Evolutionary conservation across 345 rosid genomes (phyloP), one percentile per base, ranked within the genome.

Genomic region (Brassica cretica): DNA sequence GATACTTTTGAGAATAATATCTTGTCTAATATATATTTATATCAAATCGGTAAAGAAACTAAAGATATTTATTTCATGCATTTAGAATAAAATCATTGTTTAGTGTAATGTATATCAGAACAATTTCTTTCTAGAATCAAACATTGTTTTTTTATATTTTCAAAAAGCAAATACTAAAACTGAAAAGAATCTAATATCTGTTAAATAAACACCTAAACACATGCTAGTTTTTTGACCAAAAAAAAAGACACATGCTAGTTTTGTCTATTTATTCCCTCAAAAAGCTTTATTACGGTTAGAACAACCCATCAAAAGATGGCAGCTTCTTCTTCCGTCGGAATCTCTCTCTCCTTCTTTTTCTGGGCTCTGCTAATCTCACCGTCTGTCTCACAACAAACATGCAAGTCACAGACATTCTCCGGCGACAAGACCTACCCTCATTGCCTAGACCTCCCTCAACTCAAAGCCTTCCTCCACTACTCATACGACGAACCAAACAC

Each of bases 391-490:
- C 91, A 82, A 39, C 91, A 82, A 39, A 78, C 86, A 61, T 93
- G 98, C 76, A 65, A 84, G 4, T 83, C 93, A 24, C 89, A 85
- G 76, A 87, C 76, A 4, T 79, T 91, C 78, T 72, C 74, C 55
- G 77, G 66, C 76, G 85, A 76, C 83, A 73, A 76, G 14, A n/a
- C 75, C 58, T 94, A 85, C 77, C 10, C 81, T 25, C 84, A 86
- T 77, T 90, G 98, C 86, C 77, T 85, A 3, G 91, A 90, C 76
- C 90, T 91, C 56, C 91, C 98, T 1, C 44, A 84, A 1, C 97
- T 92, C 56, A 70, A 83, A 39, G 78, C 98, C 70, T 80, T 30
- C 85, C 90, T 94, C 14, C 98, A 90, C 85, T 94, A 78, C 85
- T 85, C 92, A 76, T 89, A 87, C 79, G 73, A 90, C 73, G 49